A percentile compares a stretch with the other conserved stretches of the same genome.
Evolutionary conservation across 257 asterid species (phyloP).

Genomic region (Euphrasia confusa): DNA sequence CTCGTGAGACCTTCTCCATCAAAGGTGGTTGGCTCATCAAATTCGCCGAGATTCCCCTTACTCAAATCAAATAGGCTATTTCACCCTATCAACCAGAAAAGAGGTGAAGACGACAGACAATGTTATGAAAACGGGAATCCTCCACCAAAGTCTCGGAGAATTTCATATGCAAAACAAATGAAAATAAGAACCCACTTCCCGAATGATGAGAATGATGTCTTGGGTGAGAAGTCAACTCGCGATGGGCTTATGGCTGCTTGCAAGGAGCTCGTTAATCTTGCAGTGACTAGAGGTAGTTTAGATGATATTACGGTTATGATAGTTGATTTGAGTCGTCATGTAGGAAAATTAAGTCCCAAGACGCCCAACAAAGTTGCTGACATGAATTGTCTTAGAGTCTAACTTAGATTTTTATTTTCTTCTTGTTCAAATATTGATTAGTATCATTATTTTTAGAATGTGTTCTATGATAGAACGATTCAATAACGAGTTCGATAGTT

Average conservation of each 20-base stretch:
- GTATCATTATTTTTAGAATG: background rate
- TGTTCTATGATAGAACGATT: background rate
- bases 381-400: background rate
- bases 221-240: constrained; percentile 28
- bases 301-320: constrained; percentile 80
- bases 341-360: constrained; percentile 1
- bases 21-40: constrained; percentile 30
- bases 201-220: constrained; percentile 30
- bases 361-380: constrained; percentile 11
- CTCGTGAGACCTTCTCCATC: constrained; percentile 19
- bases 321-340: constrained; percentile 42
- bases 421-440: background rate
- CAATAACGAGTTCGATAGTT: background rate
- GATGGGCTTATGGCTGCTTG: constrained; percentile 50
- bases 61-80: constrained; percentile 30
- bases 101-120: constrained; percentile 32
- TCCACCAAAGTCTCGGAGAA: constrained; percentile 44
- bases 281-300: constrained; percentile 65
- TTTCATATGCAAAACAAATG: constrained; percentile 32
- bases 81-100: constrained; percentile 24
- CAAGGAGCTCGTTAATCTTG: constrained; percentile 66
- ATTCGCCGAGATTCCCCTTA: constrained; percentile 32
- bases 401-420: background rate
- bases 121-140: constrained; percentile 44
- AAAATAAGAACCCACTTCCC: constrained; percentile 24